Base-by-base conservation (phyloP, 2,329 filamentous ascomycete species). In the Fusarium papillatum region DNA sequence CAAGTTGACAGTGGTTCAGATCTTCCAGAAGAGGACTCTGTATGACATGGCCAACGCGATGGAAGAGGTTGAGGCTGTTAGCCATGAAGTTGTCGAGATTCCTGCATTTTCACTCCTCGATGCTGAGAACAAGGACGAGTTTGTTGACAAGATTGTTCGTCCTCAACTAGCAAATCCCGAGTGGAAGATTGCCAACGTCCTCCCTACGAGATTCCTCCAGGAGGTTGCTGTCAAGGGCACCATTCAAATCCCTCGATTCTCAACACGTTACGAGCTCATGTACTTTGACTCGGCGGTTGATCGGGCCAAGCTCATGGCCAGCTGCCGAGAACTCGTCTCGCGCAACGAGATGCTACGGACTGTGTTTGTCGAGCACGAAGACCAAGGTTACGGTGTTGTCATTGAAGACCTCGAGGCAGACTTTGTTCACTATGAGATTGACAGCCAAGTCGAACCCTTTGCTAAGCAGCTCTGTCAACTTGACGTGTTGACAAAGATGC, bases 321-420 rank as follows among this genome's bases (percentile, higher is more conserved):
- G 86, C 60, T 92, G 90, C 73, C 86, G 87, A 61, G 84, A 90
- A 39, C 87, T 94, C 5, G 89, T 94, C 2, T 82, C 87, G 4
- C 86, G 85, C 10, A 92, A 93, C 79, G 91, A 93, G 76, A 91
- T 94, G 29, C 84, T 94, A 4, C 89, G 92, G 7, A 94, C 92
- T 0, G 89, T 93, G 7, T 94, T 94, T 73, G 86, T 93, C 17
- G 85, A 88, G 68, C 84, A 87, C 69, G 84, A 86, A 26, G 84
- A 84, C 8, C 84, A 85, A 43, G 90, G 87, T 76, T 87, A 90
- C 71, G 88, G 89, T 66, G 89, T 92, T 2, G 88, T 94, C 0
- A 83, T 94, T 3, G 59, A 41, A 24, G 36, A 41, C 2, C 38
- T 41, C 38, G 38, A 43, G 10, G 59, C 34, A 61, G 38, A 29